These are phyloP conservation scores for Sugiyamaella sp. DNA, from an alignment of 1,139 yeast genomes.

Conservation along the genomic window DNA sequence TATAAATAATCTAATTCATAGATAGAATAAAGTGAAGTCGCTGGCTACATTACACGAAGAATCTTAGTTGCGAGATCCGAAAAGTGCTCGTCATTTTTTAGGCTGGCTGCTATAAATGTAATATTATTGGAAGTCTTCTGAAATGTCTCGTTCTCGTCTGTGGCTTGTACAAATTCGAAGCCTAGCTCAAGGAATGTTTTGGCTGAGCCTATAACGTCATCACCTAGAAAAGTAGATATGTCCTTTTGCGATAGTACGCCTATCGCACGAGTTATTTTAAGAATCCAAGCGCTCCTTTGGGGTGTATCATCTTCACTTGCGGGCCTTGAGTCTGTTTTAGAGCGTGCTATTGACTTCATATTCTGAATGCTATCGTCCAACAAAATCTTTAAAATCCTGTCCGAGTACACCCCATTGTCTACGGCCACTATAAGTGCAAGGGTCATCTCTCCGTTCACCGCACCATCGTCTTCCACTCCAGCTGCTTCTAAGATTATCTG, in stretches of 20 bases:
- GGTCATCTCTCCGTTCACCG: constrained; percentile 25
- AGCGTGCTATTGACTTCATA: constrained; percentile 9
- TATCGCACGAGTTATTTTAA: constrained; percentile 28
- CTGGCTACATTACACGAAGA: not conserved
- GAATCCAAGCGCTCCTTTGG: not conserved
- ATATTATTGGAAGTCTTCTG: constrained; percentile 21
- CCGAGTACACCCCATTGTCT: constrained; percentile 4
- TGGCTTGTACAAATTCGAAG: not conserved
- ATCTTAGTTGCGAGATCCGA: constrained; percentile 10
- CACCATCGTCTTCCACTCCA: constrained; percentile 15
- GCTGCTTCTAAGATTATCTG: not conserved
- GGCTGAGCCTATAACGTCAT: constrained; percentile 7
- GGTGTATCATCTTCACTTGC: not conserved
- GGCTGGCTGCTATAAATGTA: constrained; percentile 25
- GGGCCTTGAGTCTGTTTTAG: no score
- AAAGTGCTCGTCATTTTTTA: constrained; percentile 3
- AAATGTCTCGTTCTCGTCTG: not conserved
- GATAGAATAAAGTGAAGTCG: not conserved
- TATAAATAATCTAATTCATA: constrained; percentile 2
- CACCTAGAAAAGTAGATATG: not conserved
- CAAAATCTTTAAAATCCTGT: constrained; percentile 2
- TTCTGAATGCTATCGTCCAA: constrained; percentile 2
- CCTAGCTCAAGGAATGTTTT: constrained; percentile 14
- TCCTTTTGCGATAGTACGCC: constrained; percentile 27
- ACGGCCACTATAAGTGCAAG: constrained; percentile 26